phyloP scores from a whole-genome alignment of 306 rosid species.

The Castanea mollissima region DNA sequence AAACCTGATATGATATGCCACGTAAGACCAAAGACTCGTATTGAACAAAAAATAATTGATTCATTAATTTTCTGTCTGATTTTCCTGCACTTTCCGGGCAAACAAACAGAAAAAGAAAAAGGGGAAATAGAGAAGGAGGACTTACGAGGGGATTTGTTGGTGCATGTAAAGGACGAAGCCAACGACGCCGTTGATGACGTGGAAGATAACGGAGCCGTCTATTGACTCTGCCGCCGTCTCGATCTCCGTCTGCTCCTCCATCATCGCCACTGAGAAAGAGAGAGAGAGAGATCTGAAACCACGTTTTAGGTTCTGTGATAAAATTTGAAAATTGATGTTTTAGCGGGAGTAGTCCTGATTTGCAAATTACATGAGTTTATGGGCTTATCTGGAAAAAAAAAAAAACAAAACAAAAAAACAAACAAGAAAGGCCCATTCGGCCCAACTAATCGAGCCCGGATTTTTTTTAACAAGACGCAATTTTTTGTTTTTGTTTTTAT shows the following conservation, averaged over 20 bases:
- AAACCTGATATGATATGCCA: not conserved
- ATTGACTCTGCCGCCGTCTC: conserved; percentile 41
- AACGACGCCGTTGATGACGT: conserved; percentile 61
- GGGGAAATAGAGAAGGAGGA: not conserved
- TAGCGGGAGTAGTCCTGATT: not conserved
- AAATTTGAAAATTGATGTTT: not conserved
- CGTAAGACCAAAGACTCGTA: not conserved
- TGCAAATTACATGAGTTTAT: not conserved
- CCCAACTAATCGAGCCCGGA: not conserved
- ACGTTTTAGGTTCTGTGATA: not conserved
- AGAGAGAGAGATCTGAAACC: not conserved
- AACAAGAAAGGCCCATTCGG: not conserved
- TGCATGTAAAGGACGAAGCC: conserved; percentile 81
- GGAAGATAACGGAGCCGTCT: conserved; percentile 55
- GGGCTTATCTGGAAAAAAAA: not conserved
- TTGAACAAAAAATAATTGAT: not conserved
- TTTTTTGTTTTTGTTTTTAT: no score
- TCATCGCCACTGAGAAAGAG: not conserved
- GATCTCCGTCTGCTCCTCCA: conserved; percentile 37
- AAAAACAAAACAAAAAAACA: not conserved
- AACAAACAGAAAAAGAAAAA: not conserved
- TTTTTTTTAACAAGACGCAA: no score
- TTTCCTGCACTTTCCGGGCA: conserved; percentile 17
- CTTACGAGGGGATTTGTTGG: conserved; percentile 91
- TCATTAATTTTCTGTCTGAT: not conserved